Evolutionary conservation across 345 rosid species (phyloP).

Genomic region (Sisymbrium irio): DNA sequence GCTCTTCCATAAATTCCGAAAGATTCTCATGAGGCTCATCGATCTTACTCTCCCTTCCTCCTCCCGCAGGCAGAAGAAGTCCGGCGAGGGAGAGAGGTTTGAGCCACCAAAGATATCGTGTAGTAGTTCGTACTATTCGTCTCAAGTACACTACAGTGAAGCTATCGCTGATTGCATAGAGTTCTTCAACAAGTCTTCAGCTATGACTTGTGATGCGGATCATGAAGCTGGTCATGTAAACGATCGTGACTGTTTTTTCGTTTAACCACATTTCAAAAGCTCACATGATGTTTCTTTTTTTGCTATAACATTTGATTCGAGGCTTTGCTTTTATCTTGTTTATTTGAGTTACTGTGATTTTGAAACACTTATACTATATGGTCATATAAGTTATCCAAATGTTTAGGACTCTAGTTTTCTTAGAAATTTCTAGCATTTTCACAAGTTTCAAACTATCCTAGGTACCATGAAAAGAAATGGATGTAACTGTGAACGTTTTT

Average conservation of each 20-base stretch:
- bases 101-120: slow-evolving; percentile 88
- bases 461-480: neutral
- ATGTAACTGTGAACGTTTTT: neutral
- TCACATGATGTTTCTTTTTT: neutral
- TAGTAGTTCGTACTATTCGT: slow-evolving; percentile 74
- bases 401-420: neutral
- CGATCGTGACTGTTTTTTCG: slow-evolving; percentile 44
- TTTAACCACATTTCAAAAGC: slow-evolving; percentile 9
- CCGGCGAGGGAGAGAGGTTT: slow-evolving; percentile 36
- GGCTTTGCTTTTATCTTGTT: slow-evolving; percentile 7
- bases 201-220: slow-evolving; percentile 51
- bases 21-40: slow-evolving; percentile 60
- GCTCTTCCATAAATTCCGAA: slow-evolving; percentile 60
- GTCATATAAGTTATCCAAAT: neutral
- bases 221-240: slow-evolving; percentile 49
- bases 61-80: slow-evolving; percentile 1
- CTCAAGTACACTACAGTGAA: slow-evolving; percentile 73
- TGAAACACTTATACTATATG: slow-evolving; percentile 1
- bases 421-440: neutral
- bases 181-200: slow-evolving; percentile 86
- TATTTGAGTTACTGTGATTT: slow-evolving; percentile 8
- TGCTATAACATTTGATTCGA: slow-evolving; percentile 4
- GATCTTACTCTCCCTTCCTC: slow-evolving; percentile 49
- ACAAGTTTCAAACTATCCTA: neutral
- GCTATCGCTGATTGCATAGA: slow-evolving; percentile 96